Percentiles rank a stretch among this genome's conserved stretches.
phyloP scores from a whole-genome alignment of 805 yeast species.

The Candida germanica region DNA sequence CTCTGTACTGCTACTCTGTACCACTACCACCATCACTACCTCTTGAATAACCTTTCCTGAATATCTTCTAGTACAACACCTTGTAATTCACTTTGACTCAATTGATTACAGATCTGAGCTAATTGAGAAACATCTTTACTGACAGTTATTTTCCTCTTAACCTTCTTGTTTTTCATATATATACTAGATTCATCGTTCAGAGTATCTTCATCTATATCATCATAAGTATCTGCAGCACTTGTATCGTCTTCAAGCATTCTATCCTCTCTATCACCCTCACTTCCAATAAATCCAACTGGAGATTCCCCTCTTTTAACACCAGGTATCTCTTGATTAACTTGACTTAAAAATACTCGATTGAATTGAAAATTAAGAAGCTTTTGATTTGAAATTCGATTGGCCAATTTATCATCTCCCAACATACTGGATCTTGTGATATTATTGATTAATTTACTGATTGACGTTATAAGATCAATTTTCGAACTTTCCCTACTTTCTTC shows the following conservation, averaged over 20 bases:
- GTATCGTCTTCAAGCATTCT: constrained; percentile 10
- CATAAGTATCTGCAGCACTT: constrained; percentile 10
- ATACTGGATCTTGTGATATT: not conserved
- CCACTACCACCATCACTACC: too few relatives aligned
- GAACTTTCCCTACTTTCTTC: constrained; percentile 2
- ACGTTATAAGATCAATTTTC: constrained; percentile 3
- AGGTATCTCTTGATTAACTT: not conserved
- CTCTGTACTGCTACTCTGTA: too few relatives aligned
- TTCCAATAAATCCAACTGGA: not conserved
- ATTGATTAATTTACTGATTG: not conserved
- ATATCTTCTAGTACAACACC: constrained; percentile 9
- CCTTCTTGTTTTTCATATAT: constrained; percentile 4
- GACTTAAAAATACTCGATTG: constrained; percentile 2
- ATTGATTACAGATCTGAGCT: constrained; percentile 1
- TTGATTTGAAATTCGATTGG: not conserved
- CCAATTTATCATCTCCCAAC: not conserved
- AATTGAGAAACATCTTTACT: constrained; percentile 5
- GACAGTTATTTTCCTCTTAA: constrained; percentile 1
- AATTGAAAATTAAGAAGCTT: constrained; percentile 1
- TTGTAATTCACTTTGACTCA: constrained; percentile 4
- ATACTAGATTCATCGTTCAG: constrained; percentile 6
- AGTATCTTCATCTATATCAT: constrained; percentile 8
- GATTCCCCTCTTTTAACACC: not conserved
- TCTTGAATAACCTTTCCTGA: constrained; percentile 1
- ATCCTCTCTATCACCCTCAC: constrained; percentile 3